Conservation (phyloP, 805 yeast species). For the Yarrowia phangngaensis region DNA sequence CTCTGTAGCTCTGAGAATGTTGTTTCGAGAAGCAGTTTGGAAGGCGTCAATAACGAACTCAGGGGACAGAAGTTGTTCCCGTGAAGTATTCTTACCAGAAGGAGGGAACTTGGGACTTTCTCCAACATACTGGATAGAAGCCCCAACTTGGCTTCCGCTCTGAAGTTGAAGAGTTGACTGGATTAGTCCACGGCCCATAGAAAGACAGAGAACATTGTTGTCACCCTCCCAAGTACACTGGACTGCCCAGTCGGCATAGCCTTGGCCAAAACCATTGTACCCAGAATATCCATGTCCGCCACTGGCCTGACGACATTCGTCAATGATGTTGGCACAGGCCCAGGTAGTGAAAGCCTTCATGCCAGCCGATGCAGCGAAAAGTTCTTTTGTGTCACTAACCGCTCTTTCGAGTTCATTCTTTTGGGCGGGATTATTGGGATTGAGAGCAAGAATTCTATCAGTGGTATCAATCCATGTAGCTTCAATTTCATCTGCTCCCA, state of each 20-base stretch:
- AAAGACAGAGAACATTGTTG: constrained; percentile 76
- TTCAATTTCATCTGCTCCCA: constrained; percentile 63
- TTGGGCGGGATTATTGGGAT: constrained; percentile 43
- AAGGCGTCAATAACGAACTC: constrained; percentile 38
- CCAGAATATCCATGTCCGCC: constrained; percentile 96
- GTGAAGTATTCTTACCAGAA: constrained; percentile 29
- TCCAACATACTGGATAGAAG: constrained; percentile 45
- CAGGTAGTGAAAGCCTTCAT: constrained; percentile 87
- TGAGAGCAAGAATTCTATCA: constrained; percentile 44
- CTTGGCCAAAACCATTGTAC: constrained; percentile 84
- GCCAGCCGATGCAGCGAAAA: constrained; percentile 81
- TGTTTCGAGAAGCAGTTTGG: constrained; percentile 39
- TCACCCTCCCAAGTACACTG: constrained; percentile 99
- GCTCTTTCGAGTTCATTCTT: constrained; percentile 47
- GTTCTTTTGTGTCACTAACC: constrained; percentile 62
- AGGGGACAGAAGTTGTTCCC: constrained; percentile 32
- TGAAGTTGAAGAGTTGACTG: constrained; percentile 46
- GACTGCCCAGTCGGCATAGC: constrained; percentile 87
- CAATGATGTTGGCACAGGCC: constrained; percentile 74
- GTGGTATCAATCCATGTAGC: constrained; percentile 44
- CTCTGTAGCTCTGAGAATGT: constrained; percentile 39
- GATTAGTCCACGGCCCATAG: constrained; percentile 73
- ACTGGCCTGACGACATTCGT: constrained; percentile 86
- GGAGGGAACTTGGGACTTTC: constrained; percentile 1
- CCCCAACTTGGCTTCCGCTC: constrained; percentile 46